Percentiles rank a stretch among this genome's conserved stretches.
phyloP scores from a whole-genome alignment of 768 basidiomycete genomes.

The Lentinus brumalis region DNA sequence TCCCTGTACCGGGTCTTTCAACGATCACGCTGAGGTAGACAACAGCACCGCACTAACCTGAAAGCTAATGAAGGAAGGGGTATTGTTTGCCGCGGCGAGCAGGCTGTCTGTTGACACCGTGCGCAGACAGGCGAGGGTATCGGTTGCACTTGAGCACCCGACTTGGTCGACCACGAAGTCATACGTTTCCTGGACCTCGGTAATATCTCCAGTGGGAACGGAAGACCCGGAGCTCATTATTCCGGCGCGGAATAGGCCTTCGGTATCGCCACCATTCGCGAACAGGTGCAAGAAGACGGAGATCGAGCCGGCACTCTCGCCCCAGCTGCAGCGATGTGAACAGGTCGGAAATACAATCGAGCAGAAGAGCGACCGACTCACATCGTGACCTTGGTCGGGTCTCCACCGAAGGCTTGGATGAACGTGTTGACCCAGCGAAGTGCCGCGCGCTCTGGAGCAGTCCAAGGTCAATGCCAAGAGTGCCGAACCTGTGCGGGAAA shows the following conservation, averaged over 20 bases:
- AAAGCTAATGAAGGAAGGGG: conserved; percentile 22
- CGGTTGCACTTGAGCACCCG: conserved; percentile 34
- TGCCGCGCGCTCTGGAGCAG: conserved; percentile 35
- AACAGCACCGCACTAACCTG: too few species aligned
- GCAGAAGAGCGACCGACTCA: conserved; percentile 13
- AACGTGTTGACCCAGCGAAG: conserved; percentile 45
- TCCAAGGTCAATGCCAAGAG: background rate
- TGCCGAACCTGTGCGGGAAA: background rate
- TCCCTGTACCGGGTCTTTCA: background rate
- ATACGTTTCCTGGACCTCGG: conserved; percentile 37
- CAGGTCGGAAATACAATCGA: too few species aligned
- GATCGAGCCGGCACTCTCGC: conserved; percentile 41
- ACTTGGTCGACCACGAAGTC: conserved; percentile 41
- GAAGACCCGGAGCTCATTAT: conserved; percentile 36
- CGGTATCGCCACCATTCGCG: conserved; percentile 24
- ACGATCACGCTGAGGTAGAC: too few species aligned
- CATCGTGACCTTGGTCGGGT: conserved; percentile 46
- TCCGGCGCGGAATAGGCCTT: conserved; percentile 31
- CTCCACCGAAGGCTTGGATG: conserved; percentile 43
- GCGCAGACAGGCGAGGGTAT: conserved; percentile 47
- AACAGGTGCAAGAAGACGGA: conserved; percentile 31
- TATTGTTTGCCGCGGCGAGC: conserved; percentile 33
- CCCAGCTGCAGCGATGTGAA: conserved; percentile 9
- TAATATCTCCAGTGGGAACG: conserved; percentile 17
- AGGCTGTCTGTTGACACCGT: conserved; percentile 34